Evolutionary conservation across 345 rosid species (phyloP), one percentile per base, ranked within the genome.

Genomic region (Acer negundo): DNA sequence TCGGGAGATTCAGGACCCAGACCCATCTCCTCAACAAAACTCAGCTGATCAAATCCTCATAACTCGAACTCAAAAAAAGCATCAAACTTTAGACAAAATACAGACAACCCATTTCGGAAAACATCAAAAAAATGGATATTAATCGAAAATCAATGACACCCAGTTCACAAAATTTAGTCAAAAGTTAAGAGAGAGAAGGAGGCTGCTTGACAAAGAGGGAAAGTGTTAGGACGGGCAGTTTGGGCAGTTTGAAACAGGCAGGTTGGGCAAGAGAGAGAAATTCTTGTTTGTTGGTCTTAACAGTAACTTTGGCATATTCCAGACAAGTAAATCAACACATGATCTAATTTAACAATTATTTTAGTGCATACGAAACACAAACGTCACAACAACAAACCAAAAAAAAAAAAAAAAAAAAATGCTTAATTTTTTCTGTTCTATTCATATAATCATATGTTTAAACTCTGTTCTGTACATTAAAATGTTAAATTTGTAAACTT

Each of bases 211-310:
- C 82, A 78, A 80, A 81, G 89, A 86, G 85, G 87, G 88, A 87
- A 84, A 86, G 90, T 77, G 87, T 79, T 82, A 82, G 79, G 73
- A 67, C 62, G 94, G 93, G 97, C 88, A 91, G 82, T 5, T 24
- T 67, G 90, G 92, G 93, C 88, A 93, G 85, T 13, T 85, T 85
- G 81, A 80, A 86, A 85, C 79, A 83, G 56, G 87, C 87, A 87
- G 85, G 0, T 78, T 31, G 88, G 93, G 93, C 89, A 89, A 74
- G 66, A 63, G 51, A 75, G 44, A 47, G 69, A 49, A 62, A 40
- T 7, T 35, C 62, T 20, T 53, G 72, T 63, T 67, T 82, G 76
- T 75, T 75, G 72, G 82, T 38, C 73, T 59, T 59, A 80, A 80
- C 83, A 84, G 84, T 82, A 79, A 72, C 84, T 78, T 76, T 68